phyloP scores from a whole-genome alignment of 106 monocot genomes.

The Allium cepa region DNA sequence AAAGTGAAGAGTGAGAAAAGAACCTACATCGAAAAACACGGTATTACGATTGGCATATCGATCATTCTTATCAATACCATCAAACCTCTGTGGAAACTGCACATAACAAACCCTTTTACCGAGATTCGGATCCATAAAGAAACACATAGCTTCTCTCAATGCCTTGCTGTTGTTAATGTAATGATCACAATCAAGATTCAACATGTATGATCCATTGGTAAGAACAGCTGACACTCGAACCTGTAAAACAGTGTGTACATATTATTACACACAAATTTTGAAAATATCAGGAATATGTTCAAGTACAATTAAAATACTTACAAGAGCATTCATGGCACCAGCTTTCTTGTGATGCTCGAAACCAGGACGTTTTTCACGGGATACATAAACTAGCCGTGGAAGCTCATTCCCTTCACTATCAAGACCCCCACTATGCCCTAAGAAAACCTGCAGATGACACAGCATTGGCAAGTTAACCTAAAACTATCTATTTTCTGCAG shows the following conservation, averaged over 20 bases:
- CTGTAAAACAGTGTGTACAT: constrained; percentile 15
- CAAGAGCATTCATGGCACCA: constrained; percentile 57
- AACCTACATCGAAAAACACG: constrained; percentile 81
- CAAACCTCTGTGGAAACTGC: constrained; percentile 86
- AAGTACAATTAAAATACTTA: constrained; percentile 1
- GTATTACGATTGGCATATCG: constrained; percentile 86
- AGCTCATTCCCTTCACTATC: constrained; percentile 30
- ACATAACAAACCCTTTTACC: constrained; percentile 75
- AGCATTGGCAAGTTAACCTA: neutral
- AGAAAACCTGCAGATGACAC: constrained; percentile 20
- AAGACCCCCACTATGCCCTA: constrained; percentile 28
- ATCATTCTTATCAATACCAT: constrained; percentile 80
- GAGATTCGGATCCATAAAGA: constrained; percentile 79
- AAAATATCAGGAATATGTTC: too few species aligned
- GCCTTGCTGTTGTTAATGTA: constrained; percentile 95
- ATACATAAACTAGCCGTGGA: constrained; percentile 18
- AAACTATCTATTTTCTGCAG: neutral
- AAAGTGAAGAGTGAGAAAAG: neutral
- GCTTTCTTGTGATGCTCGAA: constrained; percentile 18
- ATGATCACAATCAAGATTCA: constrained; percentile 93
- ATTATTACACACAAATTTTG: neutral
- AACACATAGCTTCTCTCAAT: constrained; percentile 83
- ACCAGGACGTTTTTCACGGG: constrained; percentile 16
- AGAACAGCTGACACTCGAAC: constrained; percentile 77
- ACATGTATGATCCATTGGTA: constrained; percentile 64